phyloP scores from a whole-genome alignment of 306 rosid species.

The Acmispon strigosus region DNA sequence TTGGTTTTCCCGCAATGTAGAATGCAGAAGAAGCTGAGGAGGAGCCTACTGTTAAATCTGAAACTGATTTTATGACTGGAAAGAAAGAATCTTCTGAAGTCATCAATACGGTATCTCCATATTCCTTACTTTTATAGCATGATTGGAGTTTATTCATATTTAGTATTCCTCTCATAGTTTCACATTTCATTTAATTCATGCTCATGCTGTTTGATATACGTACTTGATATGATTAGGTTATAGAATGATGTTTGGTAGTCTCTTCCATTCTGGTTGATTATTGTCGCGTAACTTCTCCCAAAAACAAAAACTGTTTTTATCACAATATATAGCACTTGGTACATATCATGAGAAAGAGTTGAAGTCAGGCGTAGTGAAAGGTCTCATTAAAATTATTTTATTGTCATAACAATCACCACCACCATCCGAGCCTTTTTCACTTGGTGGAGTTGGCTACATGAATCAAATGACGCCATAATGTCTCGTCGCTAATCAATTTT shows the following conservation, averaged over 20 bases:
- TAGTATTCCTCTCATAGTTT: conserved; percentile 2
- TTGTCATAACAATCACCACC: neutral
- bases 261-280: neutral
- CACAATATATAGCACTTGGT: neutral
- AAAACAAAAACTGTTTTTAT: neutral
- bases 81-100: conserved; percentile 44
- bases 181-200: neutral
- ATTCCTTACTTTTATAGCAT: neutral
- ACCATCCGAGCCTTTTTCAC: too few relatives aligned
- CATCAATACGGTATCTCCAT: conserved; percentile 24
- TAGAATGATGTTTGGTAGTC: neutral
- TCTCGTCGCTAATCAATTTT: too few relatives aligned
- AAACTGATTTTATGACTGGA: conserved; percentile 31
- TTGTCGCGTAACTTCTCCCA: neutral
- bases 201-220: conserved; percentile 1
- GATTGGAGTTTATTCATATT: conserved; percentile 3
- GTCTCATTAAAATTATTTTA: neutral
- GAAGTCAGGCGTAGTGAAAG: neutral
- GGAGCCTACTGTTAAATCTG: conserved; percentile 42
- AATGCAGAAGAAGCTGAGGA: conserved; percentile 36
- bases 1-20: conserved; percentile 25
- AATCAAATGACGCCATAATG: too few relatives aligned
- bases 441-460: too few relatives aligned
- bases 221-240: neutral
- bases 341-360: neutral